These are phyloP conservation scores for Bryoerythrophyllum caledonicum DNA, from an alignment of 225 moss, liverwort and hornwort species.

Conservation along the genomic window DNA sequence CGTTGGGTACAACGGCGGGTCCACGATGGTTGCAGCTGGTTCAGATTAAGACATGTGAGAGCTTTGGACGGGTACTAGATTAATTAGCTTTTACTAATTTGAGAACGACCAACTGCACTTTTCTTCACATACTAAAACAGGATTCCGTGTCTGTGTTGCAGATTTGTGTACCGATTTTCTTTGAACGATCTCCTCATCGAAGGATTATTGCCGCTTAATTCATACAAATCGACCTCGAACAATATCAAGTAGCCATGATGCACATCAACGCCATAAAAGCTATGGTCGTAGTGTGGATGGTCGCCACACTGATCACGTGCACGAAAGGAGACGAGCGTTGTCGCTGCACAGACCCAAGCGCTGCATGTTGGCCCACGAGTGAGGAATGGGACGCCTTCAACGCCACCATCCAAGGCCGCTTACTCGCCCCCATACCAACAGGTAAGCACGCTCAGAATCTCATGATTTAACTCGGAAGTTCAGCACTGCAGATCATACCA, in stretches of 20 bases:
- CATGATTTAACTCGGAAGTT: not conserved
- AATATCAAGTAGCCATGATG: not conserved
- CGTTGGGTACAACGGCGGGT: no score
- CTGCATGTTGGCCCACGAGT: slow-evolving; percentile 1
- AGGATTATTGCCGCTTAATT: not conserved
- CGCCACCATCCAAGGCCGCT: not conserved
- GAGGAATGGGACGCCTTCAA: slow-evolving; percentile 9
- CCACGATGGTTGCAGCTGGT: not conserved
- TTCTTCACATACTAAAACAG: not conserved
- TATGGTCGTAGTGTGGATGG: not conserved
- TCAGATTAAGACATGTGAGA: not conserved
- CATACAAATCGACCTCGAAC: not conserved
- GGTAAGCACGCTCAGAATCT: not conserved
- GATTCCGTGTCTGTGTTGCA: not conserved
- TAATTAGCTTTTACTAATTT: not conserved
- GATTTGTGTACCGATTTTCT: not conserved
- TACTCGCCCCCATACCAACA: not conserved
- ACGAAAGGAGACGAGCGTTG: not conserved
- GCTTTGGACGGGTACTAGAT: not conserved
- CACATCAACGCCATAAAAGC: not conserved
- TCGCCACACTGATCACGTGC: not conserved
- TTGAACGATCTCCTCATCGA: not conserved
- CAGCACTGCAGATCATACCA: not conserved
- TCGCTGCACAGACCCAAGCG: not conserved
- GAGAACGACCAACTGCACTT: not conserved